Evolutionary conservation across 2,329 filamentous ascomycete genomes (phyloP).

Genomic region (Setomelanomma holmii): DNA sequence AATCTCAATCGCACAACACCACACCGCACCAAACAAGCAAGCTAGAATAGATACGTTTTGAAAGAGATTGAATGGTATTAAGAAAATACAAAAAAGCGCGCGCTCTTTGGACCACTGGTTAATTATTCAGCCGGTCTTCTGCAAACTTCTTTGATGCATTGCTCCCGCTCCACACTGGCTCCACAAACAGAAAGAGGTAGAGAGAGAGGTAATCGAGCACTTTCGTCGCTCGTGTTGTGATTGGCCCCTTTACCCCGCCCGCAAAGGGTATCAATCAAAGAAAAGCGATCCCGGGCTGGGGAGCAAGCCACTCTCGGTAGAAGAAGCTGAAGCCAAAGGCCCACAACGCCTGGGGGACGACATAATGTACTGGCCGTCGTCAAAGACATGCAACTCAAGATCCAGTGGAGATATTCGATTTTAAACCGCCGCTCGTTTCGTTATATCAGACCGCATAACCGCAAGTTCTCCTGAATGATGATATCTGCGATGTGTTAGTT

Average conservation of each 20-base stretch:
- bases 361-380: constrained; percentile 39
- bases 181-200: not conserved
- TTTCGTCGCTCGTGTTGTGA: constrained; percentile 9
- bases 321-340: constrained; percentile 41
- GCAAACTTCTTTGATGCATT: not conserved
- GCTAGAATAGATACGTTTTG: constrained; percentile 6
- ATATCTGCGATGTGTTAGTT: constrained; percentile 75
- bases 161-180: not conserved
- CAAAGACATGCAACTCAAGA: constrained; percentile 47
- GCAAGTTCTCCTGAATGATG: constrained; percentile 99
- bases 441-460: constrained; percentile 96
- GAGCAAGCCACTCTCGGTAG: constrained; percentile 39
- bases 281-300: constrained; percentile 39
- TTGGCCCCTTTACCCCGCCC: constrained; percentile 30
- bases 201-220: not conserved
- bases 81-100: not conserved
- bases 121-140: not conserved
- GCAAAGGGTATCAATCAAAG: constrained; percentile 47
- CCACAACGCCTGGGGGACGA: constrained; percentile 47
- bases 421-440: constrained; percentile 25
- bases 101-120: not conserved
- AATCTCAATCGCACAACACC: not conserved
- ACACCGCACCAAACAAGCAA: not conserved
- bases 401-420: constrained; percentile 37
- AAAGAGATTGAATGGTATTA: not conserved